Evolutionary conservation across 208 protist genomes (phyloP).

Genomic region (Acanthamoeba triangularis): DNA sequence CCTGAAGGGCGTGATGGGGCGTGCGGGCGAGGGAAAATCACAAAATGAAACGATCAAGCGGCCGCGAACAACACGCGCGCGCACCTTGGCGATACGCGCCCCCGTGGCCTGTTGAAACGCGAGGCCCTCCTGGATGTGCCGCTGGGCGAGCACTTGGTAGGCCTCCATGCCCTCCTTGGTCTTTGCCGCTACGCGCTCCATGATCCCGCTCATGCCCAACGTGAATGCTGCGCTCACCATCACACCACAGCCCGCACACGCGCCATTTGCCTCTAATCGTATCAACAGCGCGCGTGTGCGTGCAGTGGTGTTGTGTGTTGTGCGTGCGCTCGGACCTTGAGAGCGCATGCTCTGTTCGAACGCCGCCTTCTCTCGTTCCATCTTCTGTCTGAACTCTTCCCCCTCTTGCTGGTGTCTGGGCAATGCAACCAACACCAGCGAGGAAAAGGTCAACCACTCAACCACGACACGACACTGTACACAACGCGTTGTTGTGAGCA

Average conservation of each 20-base stretch:
- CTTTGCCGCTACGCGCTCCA: slow-evolving; percentile 14
- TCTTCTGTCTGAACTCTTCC: not conserved
- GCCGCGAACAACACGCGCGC: not conserved
- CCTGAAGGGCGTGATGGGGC: not conserved
- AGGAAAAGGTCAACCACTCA: not conserved
- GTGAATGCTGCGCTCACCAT: not conserved
- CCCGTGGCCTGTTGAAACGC: slow-evolving; percentile 17
- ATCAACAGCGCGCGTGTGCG: too few species aligned
- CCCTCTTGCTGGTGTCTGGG: not conserved
- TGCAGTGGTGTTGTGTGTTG: too few species aligned
- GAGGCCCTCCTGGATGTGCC: slow-evolving; percentile 15
- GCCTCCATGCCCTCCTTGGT: slow-evolving; percentile 31
- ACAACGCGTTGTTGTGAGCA: too few species aligned
- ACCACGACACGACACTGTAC: too few species aligned
- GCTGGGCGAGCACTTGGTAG: slow-evolving; percentile 15
- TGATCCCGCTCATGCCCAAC: not conserved
- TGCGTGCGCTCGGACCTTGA: not conserved
- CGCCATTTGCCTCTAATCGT: not conserved
- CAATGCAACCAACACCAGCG: not conserved
- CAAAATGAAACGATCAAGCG: not conserved
- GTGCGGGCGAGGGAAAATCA: not conserved
- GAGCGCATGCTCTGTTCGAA: slow-evolving; percentile 31
- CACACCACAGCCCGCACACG: not conserved
- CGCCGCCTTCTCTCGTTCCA: slow-evolving; percentile 1
- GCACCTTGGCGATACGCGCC: not conserved